Evolutionary conservation across 73 alveolate genomes (phyloP).

Genomic region (Tetrahymena borealis): DNA sequence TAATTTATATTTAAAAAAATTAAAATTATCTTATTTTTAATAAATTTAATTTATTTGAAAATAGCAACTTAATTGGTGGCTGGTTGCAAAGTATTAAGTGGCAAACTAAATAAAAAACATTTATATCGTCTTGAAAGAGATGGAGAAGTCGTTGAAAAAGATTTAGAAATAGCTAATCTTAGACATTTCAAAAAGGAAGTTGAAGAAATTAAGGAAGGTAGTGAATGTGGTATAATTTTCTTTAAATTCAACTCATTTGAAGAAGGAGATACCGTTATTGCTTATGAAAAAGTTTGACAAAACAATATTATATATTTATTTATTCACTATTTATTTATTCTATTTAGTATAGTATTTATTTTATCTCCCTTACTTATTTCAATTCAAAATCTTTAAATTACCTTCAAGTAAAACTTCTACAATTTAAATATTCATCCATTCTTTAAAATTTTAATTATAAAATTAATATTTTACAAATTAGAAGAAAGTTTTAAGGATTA

Average conservation of each 20-base stretch:
- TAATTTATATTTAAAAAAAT: background rate
- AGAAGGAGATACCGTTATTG: background rate
- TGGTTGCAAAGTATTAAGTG: slow-evolving; percentile 56
- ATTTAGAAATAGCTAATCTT: slow-evolving; percentile 47
- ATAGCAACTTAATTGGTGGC: slow-evolving; percentile 41
- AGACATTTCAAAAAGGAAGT: slow-evolving; percentile 57
- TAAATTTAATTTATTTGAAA: background rate
- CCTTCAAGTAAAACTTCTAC: too few species aligned
- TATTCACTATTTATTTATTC: background rate
- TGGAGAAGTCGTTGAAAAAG: slow-evolving; percentile 48
- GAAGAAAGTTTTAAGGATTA: too few species aligned
- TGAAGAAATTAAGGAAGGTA: slow-evolving; percentile 59
- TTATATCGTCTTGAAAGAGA: slow-evolving; percentile 53
- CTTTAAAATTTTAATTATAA: too few species aligned
- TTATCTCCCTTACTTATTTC: too few species aligned
- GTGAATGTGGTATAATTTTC: slow-evolving; percentile 63
- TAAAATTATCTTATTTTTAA: background rate
- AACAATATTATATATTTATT: background rate
- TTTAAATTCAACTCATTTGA: background rate
- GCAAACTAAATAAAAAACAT: slow-evolving; percentile 43
- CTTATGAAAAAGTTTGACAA: background rate
- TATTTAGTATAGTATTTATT: background rate
- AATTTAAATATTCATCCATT: too few species aligned
- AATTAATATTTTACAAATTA: too few species aligned
- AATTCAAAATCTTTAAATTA: too few species aligned